These are phyloP conservation scores for Cryphonectria nitschkei DNA, from an alignment of 2,329 filamentous ascomycete species.

Conservation along the genomic window DNA sequence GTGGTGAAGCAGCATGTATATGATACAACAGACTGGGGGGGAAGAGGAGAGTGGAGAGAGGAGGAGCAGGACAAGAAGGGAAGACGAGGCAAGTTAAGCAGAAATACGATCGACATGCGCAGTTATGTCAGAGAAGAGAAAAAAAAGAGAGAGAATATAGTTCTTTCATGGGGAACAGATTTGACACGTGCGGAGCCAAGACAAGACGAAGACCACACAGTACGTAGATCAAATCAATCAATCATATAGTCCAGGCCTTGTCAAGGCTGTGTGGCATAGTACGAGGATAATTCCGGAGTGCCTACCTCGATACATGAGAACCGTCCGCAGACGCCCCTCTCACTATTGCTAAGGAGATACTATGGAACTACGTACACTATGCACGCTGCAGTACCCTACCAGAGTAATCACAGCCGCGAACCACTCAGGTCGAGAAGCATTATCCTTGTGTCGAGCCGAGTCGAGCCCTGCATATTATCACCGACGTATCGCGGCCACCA, in stretches of 20 bases:
- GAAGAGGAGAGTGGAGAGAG: not conserved
- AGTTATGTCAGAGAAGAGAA: not conserved
- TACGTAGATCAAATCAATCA: not conserved
- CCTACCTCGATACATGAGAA: not conserved
- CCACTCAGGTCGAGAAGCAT: not conserved
- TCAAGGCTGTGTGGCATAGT: not conserved
- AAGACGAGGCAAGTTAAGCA: not conserved
- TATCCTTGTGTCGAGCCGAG: constrained; percentile 1
- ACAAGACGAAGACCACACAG: not conserved
- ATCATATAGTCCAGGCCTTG: not conserved
- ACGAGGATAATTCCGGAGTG: constrained; percentile 2
- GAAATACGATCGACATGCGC: constrained; percentile 7
- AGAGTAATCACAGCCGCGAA: not conserved
- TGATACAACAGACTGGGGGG: too few species aligned
- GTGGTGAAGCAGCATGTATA: not conserved
- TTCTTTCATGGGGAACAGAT: not conserved
- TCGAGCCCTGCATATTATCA: not conserved
- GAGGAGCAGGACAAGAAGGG: not conserved
- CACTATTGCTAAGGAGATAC: not conserved
- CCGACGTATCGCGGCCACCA: constrained; percentile 4
- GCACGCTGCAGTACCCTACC: not conserved
- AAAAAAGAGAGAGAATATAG: not conserved
- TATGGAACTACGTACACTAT: not conserved
- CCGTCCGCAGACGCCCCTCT: not conserved
- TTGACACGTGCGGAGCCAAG: constrained; percentile 3